Conservation (phyloP, 371 early-diverging fungal genomes). For the Choanephora cucurbitarum region DNA sequence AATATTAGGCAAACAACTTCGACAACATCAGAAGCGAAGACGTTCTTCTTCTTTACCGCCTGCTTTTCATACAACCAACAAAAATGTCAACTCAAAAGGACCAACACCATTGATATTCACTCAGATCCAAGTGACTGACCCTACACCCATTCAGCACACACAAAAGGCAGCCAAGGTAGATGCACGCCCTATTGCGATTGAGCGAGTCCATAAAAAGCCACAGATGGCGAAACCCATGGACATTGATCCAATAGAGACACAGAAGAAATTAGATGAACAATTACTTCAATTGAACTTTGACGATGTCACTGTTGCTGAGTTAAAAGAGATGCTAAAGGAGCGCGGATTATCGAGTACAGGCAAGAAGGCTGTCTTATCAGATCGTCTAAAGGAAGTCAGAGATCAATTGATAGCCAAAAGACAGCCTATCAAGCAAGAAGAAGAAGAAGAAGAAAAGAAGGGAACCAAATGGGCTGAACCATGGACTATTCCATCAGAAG, state of each 20-base stretch:
- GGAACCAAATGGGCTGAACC: no score
- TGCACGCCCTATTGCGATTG: slow-evolving; percentile 25
- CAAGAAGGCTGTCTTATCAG: slow-evolving; percentile 63
- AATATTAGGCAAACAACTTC: slow-evolving; percentile 24
- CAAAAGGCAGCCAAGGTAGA: slow-evolving; percentile 28
- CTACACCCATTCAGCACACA: slow-evolving; percentile 29
- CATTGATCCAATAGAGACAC: slow-evolving; percentile 28
- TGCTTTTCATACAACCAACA: slow-evolving; percentile 19
- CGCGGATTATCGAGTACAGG: slow-evolving; percentile 61
- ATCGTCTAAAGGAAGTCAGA: slow-evolving; percentile 56
- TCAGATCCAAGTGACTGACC: slow-evolving; percentile 33
- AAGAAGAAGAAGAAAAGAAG: no score
- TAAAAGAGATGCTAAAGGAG: slow-evolving; percentile 67
- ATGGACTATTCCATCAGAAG: background rate
- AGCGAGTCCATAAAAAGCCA: slow-evolving; percentile 28
- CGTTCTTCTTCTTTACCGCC: slow-evolving; percentile 38
- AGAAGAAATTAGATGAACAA: slow-evolving; percentile 41
- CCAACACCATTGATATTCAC: slow-evolving; percentile 31
- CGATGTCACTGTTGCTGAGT: slow-evolving; percentile 70
- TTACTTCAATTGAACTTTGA: slow-evolving; percentile 61
- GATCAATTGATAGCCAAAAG: slow-evolving; percentile 8
- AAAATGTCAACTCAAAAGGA: slow-evolving; percentile 7
- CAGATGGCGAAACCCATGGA: slow-evolving; percentile 26
- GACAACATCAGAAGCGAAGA: slow-evolving; percentile 29
- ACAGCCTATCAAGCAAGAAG: background rate